Evolutionary conservation across 768 basidiomycete species (phyloP).

Genomic region (Chalciporus sphaerocephalus): DNA sequence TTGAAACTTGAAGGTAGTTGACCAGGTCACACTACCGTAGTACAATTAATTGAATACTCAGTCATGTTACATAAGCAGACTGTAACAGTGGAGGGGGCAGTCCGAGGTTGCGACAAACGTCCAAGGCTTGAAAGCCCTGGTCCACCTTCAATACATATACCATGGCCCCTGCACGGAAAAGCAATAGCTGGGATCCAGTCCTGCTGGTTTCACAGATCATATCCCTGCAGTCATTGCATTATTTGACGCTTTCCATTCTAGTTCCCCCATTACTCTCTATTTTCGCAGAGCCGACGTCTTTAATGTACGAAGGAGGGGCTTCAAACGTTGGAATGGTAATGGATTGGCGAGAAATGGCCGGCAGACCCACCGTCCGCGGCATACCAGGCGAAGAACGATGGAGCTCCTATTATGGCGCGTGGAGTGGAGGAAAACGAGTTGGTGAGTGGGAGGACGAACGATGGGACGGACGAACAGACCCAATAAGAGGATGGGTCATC

Average conservation of each 20-base stretch:
- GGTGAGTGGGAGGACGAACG: conserved; percentile 42
- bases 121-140: conserved; percentile 1
- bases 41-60: neutral
- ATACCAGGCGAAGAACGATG: conserved; percentile 61
- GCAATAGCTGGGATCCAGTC: conserved; percentile 85
- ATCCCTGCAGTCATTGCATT: conserved; percentile 89
- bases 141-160: neutral
- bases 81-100: neutral
- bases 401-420: conserved; percentile 65
- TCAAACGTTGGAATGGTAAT: conserved; percentile 88
- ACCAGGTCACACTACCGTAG: neutral
- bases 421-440: conserved; percentile 77
- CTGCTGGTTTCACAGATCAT: conserved; percentile 93
- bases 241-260: conserved; percentile 80
- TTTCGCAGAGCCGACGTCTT: conserved; percentile 68
- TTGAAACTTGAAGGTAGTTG: neutral
- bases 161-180: conserved; percentile 39
- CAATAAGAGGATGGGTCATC: conserved; percentile 85
- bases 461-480: conserved; percentile 72
- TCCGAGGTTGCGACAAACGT: neutral
- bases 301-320: conserved; percentile 73
- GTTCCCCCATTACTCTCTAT: conserved; percentile 72
- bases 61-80: conserved; percentile 10
- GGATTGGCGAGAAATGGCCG: conserved; percentile 97
- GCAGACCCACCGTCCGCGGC: conserved; percentile 68